A percentile compares a stretch with the other conserved stretches of the same genome.
Conservation (phyloP, 148 eudicot species). For the Fallopia convolvulus region DNA sequence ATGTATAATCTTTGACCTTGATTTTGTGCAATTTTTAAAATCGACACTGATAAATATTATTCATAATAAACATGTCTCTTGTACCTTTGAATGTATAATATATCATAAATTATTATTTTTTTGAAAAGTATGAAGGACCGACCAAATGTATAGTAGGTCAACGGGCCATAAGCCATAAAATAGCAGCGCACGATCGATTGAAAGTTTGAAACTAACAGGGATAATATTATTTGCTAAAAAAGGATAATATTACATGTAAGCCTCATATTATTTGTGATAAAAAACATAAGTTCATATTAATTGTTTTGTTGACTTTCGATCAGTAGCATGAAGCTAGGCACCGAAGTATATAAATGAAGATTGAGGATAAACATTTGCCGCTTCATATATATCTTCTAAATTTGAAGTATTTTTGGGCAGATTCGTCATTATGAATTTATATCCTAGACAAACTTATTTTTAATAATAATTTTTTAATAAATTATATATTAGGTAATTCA, state of each 20-base stretch:
- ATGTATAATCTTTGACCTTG: constrained; percentile 5
- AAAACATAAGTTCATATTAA: not conserved
- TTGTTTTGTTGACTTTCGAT: not conserved
- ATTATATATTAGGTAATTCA: too few relatives aligned
- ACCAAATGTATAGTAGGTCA: not conserved
- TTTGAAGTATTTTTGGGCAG: too few relatives aligned
- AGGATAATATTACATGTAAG: not conserved
- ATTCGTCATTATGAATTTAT: too few relatives aligned
- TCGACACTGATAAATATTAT: not conserved
- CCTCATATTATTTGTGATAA: not conserved
- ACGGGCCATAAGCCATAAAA: not conserved
- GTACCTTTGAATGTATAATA: not conserved
- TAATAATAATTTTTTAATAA: too few relatives aligned
- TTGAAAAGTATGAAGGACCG: not conserved
- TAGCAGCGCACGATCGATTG: constrained; percentile 4
- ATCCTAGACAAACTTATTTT: too few relatives aligned
- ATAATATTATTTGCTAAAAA: too few relatives aligned
- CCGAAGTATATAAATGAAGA: not conserved
- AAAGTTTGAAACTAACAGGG: not conserved
- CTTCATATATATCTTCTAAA: too few relatives aligned
- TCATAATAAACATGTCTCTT: not conserved
- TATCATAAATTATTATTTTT: not conserved
- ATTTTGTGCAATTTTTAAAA: constrained; percentile 3
- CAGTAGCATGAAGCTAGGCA: not conserved
- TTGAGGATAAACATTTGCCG: not conserved